Base-by-base conservation (phyloP, 2,329 filamentous ascomycete species). In the Xylaria sp. region DNA sequence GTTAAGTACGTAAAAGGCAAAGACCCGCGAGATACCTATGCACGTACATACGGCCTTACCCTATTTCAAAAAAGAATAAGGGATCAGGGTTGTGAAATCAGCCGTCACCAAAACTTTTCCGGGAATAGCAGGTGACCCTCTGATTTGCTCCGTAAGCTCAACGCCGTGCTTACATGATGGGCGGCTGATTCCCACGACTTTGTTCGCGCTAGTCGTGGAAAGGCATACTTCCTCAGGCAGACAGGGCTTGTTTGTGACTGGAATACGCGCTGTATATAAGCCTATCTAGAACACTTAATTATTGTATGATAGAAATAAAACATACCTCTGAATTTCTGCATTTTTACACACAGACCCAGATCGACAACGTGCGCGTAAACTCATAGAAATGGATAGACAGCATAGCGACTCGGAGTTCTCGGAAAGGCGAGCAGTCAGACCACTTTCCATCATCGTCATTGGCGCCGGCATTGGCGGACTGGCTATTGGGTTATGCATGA, bases 381-480 rank as follows among this genome's bases (percentile, higher is more conserved):
- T n/a, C n/a, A 23, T 37, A 20, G n/a, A 58, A n/a, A 71, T 71
- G 63, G 60, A 57, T 25, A 39, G 23, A 37, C 48, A 25, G 15
- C 20, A 37, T 51, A 59, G 56, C 25, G 63, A 69, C 48, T 56
- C 46, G 18, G 15, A 25, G 20, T 71, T 71, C 48, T 62, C 66
- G 28, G 57, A 59, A 55, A 57, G 72, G 23, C 68, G 55, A 52
- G 69, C 72, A 2, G 50, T 70, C 12, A 67, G 52, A 13, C 50
- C 69, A 20, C 46, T 76, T 3, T 65, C 73, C 1, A 61, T 79
- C 46, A 67, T 78, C 28, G 71, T 83, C 13, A 73, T 82, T 34
- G 82, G 82, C 7, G 81, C 79, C n/a, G 82, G 83, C 20, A 79
- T 85, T 37, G 81, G 80, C 20, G 83, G 83, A 2, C 72, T 85